A percentile compares a stretch with the other conserved stretches of the same genome.
Conservation (phyloP, 257 asterid species). For the Solanum sejunctum region DNA sequence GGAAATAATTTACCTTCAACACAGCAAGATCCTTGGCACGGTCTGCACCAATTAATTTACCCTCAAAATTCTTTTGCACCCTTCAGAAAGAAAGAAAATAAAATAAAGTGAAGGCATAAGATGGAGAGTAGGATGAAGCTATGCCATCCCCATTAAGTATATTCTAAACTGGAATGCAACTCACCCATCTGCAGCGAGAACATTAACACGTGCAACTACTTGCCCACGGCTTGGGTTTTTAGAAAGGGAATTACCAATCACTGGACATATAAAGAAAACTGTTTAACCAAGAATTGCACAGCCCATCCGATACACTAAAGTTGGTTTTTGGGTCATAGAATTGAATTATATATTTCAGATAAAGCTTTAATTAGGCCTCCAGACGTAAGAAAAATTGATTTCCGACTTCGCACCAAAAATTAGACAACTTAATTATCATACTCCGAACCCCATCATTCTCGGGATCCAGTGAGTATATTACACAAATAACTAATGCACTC, state of each 20-base stretch:
- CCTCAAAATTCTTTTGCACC: slow-evolving; percentile 90
- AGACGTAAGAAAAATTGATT: background rate
- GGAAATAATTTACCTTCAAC: slow-evolving; percentile 48
- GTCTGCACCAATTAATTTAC: slow-evolving; percentile 81
- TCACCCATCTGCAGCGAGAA: slow-evolving; percentile 92
- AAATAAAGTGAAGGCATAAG: background rate
- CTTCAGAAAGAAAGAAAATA: slow-evolving; percentile 22
- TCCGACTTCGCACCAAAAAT: background rate
- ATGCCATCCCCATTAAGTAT: background rate
- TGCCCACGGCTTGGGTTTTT: slow-evolving; percentile 68
- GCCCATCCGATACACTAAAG: background rate
- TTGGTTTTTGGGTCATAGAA: background rate
- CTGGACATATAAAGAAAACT: slow-evolving; percentile 26
- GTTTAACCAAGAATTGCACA: slow-evolving; percentile 1
- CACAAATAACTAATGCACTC: background rate
- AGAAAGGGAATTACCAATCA: slow-evolving; percentile 92
- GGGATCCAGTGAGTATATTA: background rate
- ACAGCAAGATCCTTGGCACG: slow-evolving; percentile 98
- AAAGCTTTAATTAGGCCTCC: background rate
- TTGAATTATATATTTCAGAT: background rate
- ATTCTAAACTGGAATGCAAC: background rate
- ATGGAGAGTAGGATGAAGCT: background rate
- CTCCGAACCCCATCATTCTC: background rate
- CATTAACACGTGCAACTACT: slow-evolving; percentile 90
- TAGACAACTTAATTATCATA: background rate